A percentile compares a stretch with the other conserved stretches of the same genome.
These are phyloP conservation scores for Pythium myriotylum DNA, from an alignment of 352 stramenopile species.

Conservation along the genomic window DNA sequence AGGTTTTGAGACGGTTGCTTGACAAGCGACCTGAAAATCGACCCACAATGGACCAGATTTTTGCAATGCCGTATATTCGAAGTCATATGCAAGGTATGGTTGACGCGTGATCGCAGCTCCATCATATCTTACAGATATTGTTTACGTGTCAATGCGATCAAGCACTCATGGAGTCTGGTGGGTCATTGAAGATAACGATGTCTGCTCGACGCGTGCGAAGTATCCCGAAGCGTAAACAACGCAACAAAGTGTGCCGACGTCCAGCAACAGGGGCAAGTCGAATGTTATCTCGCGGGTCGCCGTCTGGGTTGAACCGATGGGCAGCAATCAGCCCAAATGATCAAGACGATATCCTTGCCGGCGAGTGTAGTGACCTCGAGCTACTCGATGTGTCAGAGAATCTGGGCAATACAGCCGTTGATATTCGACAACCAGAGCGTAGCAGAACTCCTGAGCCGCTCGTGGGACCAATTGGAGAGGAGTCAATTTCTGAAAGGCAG, in stretches of 20 bases:
- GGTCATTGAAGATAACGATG: conserved; percentile 47
- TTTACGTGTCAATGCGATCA: no score
- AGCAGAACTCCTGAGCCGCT: conserved; percentile 34
- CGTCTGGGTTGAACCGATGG: no score
- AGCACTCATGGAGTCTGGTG: conserved; percentile 57
- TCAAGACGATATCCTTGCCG: conserved; percentile 36
- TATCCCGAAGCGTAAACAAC: conserved; percentile 40
- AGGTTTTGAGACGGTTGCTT: conserved; percentile 56
- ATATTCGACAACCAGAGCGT: conserved; percentile 55
- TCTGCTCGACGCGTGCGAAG: conserved; percentile 43
- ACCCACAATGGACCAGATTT: conserved; percentile 77
- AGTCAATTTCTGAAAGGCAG: no score
- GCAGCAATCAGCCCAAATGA: conserved; percentile 43
- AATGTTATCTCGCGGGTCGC: no score
- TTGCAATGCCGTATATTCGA: conserved; percentile 70
- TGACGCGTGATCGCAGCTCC: no score
- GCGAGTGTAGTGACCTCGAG: conserved; percentile 43
- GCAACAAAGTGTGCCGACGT: conserved; percentile 46
- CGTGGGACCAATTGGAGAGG: not conserved
- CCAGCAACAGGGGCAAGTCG: no score
- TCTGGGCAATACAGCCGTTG: conserved; percentile 51
- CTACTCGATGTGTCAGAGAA: conserved; percentile 43
- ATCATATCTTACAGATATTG: no score
- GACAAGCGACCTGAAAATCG: conserved; percentile 66
- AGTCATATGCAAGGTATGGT: conserved; percentile 69